Evolutionary conservation across 2,329 filamentous ascomycete species (phyloP), one percentile per base, ranked within the genome.

Genomic region (Sclerotiophoma versabilis): DNA sequence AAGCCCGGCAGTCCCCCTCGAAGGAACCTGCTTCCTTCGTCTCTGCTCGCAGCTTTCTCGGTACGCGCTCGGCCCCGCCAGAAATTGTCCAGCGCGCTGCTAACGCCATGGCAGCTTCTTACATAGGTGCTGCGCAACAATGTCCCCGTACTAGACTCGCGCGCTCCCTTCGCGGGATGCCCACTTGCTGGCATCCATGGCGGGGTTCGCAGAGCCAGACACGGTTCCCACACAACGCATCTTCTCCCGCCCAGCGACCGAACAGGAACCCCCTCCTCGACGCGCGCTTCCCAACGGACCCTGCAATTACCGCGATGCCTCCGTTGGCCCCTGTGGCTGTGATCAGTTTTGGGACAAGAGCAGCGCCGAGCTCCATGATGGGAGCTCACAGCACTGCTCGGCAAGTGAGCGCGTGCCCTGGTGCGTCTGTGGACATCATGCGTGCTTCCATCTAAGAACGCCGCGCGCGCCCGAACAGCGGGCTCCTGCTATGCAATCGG

Each of bases 401-500:
- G 56, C 59, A 56, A 70, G 62, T 44, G 59, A 68, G 59, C 68
- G 67, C 58, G 72, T 70, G 19, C 77, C 78, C 2, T 77, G 68
- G 71, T 85, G 83, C 69, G 78, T 81, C 49, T 85, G 83, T 62
- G 80, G 80, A 33, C 83, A 85, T 67, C 83, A 85, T 76, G 81
- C 82, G 6, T 84, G 83, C 68, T 84, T 80, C 65, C 83, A 85
- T 71, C 70, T 76, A 25, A 62, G 55, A 36, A 61, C 58, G 34
- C 50, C 63, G 59, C 66, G 60, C 54, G 59, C 59, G 36, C 39
- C 52, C 26, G 58, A 66, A 50, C 57, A 37, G 39, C 51, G 39
- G 11, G 48, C 54, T 41, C 54, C 60, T 36, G 48, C 57, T 34
- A 44, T 55, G 42, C 53, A 62, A 33, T 57, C 33, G 43, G 50